Base-by-base conservation (phyloP, 306 rosid genomes). In the Hylodesmum podocarpum region DNA sequence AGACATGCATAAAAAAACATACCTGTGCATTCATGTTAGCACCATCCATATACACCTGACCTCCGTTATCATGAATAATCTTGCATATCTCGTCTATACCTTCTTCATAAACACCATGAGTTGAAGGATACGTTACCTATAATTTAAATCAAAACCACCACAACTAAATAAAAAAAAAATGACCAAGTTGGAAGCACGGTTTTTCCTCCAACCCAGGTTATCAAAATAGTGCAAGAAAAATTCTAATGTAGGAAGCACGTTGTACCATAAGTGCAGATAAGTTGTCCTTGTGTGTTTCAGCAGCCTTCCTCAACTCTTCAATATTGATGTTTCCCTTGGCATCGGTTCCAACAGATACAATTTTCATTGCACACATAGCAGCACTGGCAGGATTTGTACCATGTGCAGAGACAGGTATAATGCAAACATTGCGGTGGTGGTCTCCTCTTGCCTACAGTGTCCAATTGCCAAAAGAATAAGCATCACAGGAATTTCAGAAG, bases 371-470 rank as follows among this genome's bases (percentile, higher is more conserved):
- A 80, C 91, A 86, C 99, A 96, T 96, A 31, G 99, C 99, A 80
- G 99, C 99, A 84, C 98, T 96, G 49, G 99, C 99, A 40, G 99
- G 99, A 84, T 96, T 96, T 37, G 99, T 96, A 70, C 99, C 99
- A 73, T 96, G 99, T 31, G 99, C 99, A 3, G 99, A 96, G 64
- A 93, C 96, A 16, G 99, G 99, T 44, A 96, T 96, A 8, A 96
- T 92, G 87, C 99, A 96, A 82, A 96, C 97, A 49, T 96, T 82
- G 71, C 99, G 96, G 78, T 92, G 98, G 75, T 84, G 89, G 81
- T 93, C 94, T 27, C 99, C 98, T 85, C 98, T 87, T 83, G 99
- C 86, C 99, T 96, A 71, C 66, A 80, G 61, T 77, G 62, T 59
- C 75, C 75, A 82, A 73, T 77, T 62, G 16, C 71, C 43, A 79